Evolutionary conservation across 371 early-diverging fungal genomes (phyloP), one percentile per base, ranked within the genome.

Genomic region (Mucor mucedo): DNA sequence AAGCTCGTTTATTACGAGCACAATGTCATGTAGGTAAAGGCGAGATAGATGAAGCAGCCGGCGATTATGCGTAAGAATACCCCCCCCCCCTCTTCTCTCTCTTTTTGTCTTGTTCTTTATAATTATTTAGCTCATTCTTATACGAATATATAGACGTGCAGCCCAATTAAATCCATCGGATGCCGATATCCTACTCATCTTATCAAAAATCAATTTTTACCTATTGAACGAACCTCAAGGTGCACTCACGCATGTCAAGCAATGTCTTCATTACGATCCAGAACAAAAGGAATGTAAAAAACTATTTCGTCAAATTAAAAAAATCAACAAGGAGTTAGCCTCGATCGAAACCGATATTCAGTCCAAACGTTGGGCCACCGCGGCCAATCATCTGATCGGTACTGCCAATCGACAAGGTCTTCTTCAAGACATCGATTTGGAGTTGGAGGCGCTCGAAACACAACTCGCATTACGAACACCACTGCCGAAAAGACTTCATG

Each of bases 221-320:
- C 85, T 79, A 38, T 63, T 92, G 38, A 80, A 92, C 54, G 90
- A 92, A 76, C 80, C 87, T 2, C 80, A 85, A 52, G 83, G 85
- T 28, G 91, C 95, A 10, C 50, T 93, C 35, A 67, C 82, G 0
- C 80, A 86, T 63, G 80, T 91, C 55, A 94, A 94, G 60, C 91
- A 91, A 62, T 96, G 96, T 68, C 73, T 96, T 5, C 85, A 89
- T 41, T 88, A 87, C 28, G 98, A 98, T 68, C 97, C 96, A 2
- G 97, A 96, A 57, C 85, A 95, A 72, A 90, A 90, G 71, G 55
- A 76, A 39, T 98, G 97, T 80, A 93, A 93, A 71, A 76, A 73
- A 5, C 62, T 89, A 3, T 94, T 92, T 72, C 72, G 84, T 14
- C 74, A 76, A 55, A 67, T 96, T 39, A 95, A 93, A 63, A 86